phyloP scores from a whole-genome alignment of 371 early-diverging fungal genomes.

The Apophysomyces elegans region DNA sequence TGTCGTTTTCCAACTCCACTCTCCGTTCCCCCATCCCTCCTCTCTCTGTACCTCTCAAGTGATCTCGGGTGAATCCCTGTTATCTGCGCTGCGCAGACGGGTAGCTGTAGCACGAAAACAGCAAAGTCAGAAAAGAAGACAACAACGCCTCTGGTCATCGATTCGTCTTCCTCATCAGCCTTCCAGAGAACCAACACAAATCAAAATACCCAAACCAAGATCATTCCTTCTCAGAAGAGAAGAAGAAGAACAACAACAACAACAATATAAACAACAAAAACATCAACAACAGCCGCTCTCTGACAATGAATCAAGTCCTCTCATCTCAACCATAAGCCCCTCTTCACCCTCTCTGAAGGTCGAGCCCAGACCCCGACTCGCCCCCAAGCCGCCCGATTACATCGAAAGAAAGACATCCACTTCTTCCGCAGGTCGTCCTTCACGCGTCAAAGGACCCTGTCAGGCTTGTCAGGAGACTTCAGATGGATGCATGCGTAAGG shows the following conservation, averaged over 20 bases:
- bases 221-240: too few species aligned
- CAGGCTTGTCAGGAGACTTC: slow-evolving; percentile 52
- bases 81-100: slow-evolving; percentile 23
- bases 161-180: not conserved
- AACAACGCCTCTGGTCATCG: not conserved
- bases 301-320: not conserved
- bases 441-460: slow-evolving; percentile 51
- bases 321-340: too few species aligned
- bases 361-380: slow-evolving; percentile 16
- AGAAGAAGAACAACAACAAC: not conserved
- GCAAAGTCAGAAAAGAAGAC: not conserved
- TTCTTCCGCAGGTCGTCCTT: slow-evolving; percentile 37
- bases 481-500: slow-evolving; percentile 59
- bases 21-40: not conserved
- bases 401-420: slow-evolving; percentile 17
- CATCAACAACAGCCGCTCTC: not conserved
- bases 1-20: not conserved
- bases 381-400: slow-evolving; percentile 6
- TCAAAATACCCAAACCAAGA: not conserved
- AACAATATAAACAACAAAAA: not conserved
- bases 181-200: not conserved
- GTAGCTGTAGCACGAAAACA: slow-evolving; percentile 24
- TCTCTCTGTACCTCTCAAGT: slow-evolving; percentile 8
- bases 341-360: not conserved
- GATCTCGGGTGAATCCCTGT: slow-evolving; percentile 24